phyloP scores from a whole-genome alignment of 441 rosid genomes.

The Gossypium schwendimanii region DNA sequence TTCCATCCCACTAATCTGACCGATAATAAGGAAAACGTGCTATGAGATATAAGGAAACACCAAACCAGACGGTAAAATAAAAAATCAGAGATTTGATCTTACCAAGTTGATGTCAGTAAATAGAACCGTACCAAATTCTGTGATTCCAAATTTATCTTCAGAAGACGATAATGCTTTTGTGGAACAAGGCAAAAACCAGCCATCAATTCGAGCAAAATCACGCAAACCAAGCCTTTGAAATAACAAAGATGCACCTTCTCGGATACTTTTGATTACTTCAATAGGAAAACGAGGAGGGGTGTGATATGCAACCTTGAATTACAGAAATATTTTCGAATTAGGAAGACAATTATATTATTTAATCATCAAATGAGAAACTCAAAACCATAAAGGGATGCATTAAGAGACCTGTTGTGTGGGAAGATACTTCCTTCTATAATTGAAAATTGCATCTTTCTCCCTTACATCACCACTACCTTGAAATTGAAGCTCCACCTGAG shows the following conservation, averaged over 20 bases:
- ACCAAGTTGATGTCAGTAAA: constrained; percentile 93
- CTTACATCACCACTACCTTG: constrained; percentile 51
- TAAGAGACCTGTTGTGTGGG: constrained; percentile 83
- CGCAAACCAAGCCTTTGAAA: constrained; percentile 69
- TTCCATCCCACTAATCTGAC: constrained; percentile 98
- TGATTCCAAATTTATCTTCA: constrained; percentile 37
- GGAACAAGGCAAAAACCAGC: constrained; percentile 80
- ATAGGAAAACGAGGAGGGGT: constrained; percentile 93
- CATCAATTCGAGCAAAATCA: constrained; percentile 94
- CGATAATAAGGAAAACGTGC: constrained; percentile 17
- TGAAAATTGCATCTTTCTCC: constrained; percentile 77
- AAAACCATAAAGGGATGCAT: constrained; percentile 9
- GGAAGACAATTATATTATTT: neutral
- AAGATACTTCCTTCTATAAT: constrained; percentile 88
- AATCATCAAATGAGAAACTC: neutral
- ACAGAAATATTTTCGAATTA: constrained; percentile 9
- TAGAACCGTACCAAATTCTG: constrained; percentile 41
- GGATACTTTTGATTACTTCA: constrained; percentile 59
- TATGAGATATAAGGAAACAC: constrained; percentile 10
- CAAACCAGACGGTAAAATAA: neutral
- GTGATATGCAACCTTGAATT: constrained; percentile 78
- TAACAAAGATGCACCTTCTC: constrained; percentile 74
- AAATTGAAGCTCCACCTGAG: constrained; percentile 84
- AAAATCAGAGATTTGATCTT: constrained; percentile 21
- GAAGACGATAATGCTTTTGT: constrained; percentile 31